phyloP scores from a whole-genome alignment of 1,284 basidiomycete species.

The Moesziomyces sp. region DNA sequence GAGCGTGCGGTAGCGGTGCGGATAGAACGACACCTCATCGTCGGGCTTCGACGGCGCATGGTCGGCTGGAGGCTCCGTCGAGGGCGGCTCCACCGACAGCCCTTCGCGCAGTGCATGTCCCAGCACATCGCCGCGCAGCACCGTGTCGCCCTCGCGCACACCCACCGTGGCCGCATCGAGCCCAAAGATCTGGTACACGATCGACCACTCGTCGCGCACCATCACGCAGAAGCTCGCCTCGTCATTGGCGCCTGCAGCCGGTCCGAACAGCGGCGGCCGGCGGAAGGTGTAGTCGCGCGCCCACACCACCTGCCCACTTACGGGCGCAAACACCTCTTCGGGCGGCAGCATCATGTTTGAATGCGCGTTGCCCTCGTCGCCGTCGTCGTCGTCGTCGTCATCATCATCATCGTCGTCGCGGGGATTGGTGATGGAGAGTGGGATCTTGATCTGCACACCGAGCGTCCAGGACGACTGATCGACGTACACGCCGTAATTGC shows the following conservation, averaged over 20 bases:
- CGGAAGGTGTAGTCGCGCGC: constrained; percentile 33
- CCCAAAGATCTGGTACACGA: constrained; percentile 60
- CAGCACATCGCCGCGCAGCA: constrained; percentile 49
- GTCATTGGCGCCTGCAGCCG: constrained; percentile 50
- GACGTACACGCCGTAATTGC: constrained; percentile 44
- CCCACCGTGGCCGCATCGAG: constrained; percentile 27
- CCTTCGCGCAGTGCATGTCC: constrained; percentile 41
- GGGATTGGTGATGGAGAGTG: constrained; percentile 41
- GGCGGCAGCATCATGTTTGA: constrained; percentile 27
- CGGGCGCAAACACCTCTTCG: constrained; percentile 54
- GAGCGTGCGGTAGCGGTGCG: constrained; percentile 50
- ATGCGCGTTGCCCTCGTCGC: constrained; percentile 1
- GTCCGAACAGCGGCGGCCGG: constrained; percentile 45
- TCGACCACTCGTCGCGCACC: constrained; percentile 59
- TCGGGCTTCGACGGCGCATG: constrained; percentile 29
- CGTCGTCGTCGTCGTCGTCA: constrained; percentile 14
- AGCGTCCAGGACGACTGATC: constrained; percentile 46
- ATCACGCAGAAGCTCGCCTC: constrained; percentile 50
- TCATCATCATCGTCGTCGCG: constrained; percentile 23
- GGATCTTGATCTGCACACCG: constrained; percentile 46
- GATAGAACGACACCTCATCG: constrained; percentile 44
- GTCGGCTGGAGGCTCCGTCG: constrained; percentile 48
- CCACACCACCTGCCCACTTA: constrained; percentile 58
- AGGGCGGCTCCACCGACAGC: constrained; percentile 34
- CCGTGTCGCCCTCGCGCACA: constrained; percentile 36